phyloP scores from a whole-genome alignment of 768 basidiomycete genomes.

The Kwoniella sp. region DNA sequence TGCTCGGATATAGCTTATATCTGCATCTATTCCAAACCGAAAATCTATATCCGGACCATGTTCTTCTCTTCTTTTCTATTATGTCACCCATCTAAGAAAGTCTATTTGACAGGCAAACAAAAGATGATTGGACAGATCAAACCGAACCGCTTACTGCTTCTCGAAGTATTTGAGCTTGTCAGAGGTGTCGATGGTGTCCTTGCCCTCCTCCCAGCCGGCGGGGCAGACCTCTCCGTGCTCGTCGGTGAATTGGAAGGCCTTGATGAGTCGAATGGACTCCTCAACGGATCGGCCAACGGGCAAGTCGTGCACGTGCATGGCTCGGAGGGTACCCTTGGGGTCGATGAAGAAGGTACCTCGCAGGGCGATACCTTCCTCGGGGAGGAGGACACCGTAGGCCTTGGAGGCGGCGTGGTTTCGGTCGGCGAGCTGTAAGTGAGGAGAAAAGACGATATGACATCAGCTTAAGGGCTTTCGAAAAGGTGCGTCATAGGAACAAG shows the following conservation, averaged over 20 bases:
- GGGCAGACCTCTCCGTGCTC: conserved; percentile 91
- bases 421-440: conserved; percentile 39
- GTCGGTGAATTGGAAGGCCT: conserved; percentile 81
- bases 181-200: conserved; percentile 45
- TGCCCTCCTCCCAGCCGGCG: conserved; percentile 80
- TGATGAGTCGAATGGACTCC: conserved; percentile 84
- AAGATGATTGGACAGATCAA: neutral
- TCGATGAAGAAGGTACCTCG: conserved; percentile 61
- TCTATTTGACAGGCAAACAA: neutral
- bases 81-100: neutral
- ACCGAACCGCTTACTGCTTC: conserved; percentile 51
- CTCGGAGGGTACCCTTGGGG: conserved; percentile 47
- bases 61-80: neutral
- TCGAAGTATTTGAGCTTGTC: conserved; percentile 41
- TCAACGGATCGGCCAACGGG: conserved; percentile 95
- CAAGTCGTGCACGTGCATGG: conserved; percentile 71
- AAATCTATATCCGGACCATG: conserved; percentile 1
- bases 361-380: conserved; percentile 83
- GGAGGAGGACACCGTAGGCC: conserved; percentile 84
- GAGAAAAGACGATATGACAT: neutral
- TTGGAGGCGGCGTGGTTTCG: conserved; percentile 72
- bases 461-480: too few relatives aligned
- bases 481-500: neutral
- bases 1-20: neutral
- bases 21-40: conserved; percentile 4